Evolutionary conservation across 106 monocot species (phyloP), one percentile per base, ranked within the genome.

Genomic region (Ottelia alismoides): DNA sequence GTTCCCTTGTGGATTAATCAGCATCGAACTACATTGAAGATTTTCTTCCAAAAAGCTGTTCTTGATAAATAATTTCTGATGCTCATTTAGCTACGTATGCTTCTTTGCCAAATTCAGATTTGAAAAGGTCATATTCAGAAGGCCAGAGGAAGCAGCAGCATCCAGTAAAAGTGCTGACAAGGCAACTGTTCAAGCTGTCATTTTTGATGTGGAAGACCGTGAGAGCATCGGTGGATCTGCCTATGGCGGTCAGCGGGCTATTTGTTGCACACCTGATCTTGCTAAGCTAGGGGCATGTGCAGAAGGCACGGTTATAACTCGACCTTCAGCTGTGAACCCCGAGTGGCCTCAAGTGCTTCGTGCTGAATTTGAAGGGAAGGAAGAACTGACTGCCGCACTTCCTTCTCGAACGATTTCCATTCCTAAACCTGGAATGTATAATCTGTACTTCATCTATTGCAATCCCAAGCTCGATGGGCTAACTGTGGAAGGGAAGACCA

Each of bases 181-280:
- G 12, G 24, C 59, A 11, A 65, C 67, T 49, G 83, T 94, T 62
- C 88, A 94, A 66, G 84, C 78, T 14, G 66, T 94, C 49, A 58
- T 94, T 60, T 94, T 94, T 75, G 87, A 87, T 53, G 81, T 94
- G 25, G 80, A 94, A 53, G 93, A 94, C 47, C 74, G 84, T 12
- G 84, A 94, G 44, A 55, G 52, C 11, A 81, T 94, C 51, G 93
- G 93, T 22, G 93, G 93, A 7, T 94, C 93, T 47, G 88, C 88
- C 6, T 94, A 94, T 68, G 93, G 93, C 44, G 93, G 93, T 48
- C 93, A 88, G 57, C 72, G 75, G 57, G 93, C 93, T 52, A 56
- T 94, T 35, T 94, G 93, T 51, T 94, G 93, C 72, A 94, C 93
- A 2, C 60, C 93, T 45, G 93, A 94, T 68, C 81, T 94, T 17